Conservation (phyloP, 345 rosid genomes). For the Eucalyptus polybractea region DNA sequence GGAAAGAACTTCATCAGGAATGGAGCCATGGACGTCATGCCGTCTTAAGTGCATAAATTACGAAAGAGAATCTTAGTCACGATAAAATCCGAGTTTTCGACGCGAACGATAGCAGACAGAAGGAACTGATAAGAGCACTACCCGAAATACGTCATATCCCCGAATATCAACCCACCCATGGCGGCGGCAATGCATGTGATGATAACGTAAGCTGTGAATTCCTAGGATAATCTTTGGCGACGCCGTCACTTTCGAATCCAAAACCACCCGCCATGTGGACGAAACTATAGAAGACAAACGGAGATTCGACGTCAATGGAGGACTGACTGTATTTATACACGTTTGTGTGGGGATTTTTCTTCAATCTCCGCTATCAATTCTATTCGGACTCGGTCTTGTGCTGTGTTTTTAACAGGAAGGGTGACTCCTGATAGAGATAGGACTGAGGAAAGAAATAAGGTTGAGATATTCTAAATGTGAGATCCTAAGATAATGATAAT, state of each 20-base stretch:
- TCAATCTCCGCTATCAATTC: background rate
- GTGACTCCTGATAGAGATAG: background rate
- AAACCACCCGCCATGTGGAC: background rate
- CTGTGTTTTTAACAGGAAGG: background rate
- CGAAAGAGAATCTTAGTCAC: background rate
- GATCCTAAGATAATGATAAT: background rate
- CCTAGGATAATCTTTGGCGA: background rate
- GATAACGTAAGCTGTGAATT: background rate
- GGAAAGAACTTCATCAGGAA: slow-evolving; percentile 29
- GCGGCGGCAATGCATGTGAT: background rate
- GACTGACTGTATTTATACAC: background rate
- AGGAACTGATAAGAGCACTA: background rate
- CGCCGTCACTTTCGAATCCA: background rate
- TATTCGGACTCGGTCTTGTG: background rate
- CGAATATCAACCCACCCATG: slow-evolving; percentile 22
- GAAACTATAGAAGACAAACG: background rate
- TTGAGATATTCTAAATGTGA: background rate
- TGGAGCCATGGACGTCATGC: slow-evolving; percentile 40
- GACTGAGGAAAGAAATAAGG: background rate
- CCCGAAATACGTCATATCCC: slow-evolving; percentile 27
- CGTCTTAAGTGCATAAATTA: slow-evolving; percentile 5
- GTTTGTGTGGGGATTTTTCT: background rate
- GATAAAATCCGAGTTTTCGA: background rate
- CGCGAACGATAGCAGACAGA: background rate
- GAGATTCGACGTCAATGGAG: background rate